A percentile compares a stretch with the other conserved stretches of the same genome.
These are phyloP conservation scores for Dryadomyces quercivorus DNA, from an alignment of 2,329 filamentous ascomycete genomes.

Conservation along the genomic window DNA sequence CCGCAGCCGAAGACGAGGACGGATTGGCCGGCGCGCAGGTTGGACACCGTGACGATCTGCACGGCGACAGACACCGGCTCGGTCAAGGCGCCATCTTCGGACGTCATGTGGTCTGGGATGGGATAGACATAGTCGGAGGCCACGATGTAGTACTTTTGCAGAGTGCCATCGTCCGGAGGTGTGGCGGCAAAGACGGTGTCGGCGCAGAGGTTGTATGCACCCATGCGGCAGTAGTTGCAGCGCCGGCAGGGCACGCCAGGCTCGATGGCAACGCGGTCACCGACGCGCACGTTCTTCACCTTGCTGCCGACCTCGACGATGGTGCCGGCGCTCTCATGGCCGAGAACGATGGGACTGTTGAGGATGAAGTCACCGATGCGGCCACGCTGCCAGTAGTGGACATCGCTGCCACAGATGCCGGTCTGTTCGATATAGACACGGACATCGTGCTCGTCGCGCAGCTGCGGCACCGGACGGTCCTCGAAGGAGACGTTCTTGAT, in stretches of 20 bases:
- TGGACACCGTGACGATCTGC: constrained; percentile 38
- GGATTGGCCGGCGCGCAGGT: constrained; percentile 25
- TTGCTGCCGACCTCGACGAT: constrained; percentile 42
- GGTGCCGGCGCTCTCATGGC: constrained; percentile 54
- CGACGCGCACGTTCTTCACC: constrained; percentile 45
- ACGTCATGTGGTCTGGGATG: constrained; percentile 33
- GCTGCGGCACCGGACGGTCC: constrained; percentile 25
- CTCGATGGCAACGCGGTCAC: constrained; percentile 57
- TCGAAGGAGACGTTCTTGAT: constrained; percentile 32
- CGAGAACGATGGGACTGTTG: constrained; percentile 33
- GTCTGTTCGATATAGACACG: constrained; percentile 35
- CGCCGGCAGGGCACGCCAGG: constrained; percentile 47
- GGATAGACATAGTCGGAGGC: constrained; percentile 34
- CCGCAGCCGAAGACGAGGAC: constrained; percentile 49
- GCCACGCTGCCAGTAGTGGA: constrained; percentile 25
- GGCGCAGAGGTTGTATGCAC: constrained; percentile 27
- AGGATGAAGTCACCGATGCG: constrained; percentile 47
- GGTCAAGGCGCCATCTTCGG: constrained; percentile 40
- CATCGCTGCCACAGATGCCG: constrained; percentile 51
- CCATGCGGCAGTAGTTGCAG: constrained; percentile 22
- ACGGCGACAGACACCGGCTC: constrained; percentile 49
- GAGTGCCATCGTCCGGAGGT: constrained; percentile 20
- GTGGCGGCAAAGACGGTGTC: constrained; percentile 20
- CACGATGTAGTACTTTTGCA: constrained; percentile 30
- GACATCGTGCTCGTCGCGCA: constrained; percentile 28